Evolutionary conservation across 108 stramenopile genomes (phyloP), one percentile per base, ranked within the genome.

Genomic region (Skeletonema grethae): DNA sequence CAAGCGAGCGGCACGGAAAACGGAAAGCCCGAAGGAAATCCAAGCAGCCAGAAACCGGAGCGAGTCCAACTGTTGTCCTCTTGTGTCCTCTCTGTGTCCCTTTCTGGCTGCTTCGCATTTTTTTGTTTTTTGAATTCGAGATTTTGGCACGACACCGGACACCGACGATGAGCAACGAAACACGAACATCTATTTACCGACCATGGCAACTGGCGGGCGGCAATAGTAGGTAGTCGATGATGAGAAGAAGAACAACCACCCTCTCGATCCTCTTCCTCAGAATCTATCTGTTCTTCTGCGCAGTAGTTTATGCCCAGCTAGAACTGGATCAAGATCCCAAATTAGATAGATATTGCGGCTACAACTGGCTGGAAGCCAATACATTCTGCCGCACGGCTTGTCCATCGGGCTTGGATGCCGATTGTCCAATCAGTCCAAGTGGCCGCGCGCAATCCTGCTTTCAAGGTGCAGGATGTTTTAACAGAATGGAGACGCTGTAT

Each of bases 321-420:
- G 46, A 48, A 48, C n/a, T 48, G 6, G 46, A 48, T 18, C 46
- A 48, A 20, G 46, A 48, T 48, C 46, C 46, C 16, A 48, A 18
- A 48, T 20, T 48, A 13, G 76, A 77, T 57, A 55, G 36, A 24
- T 77, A 70, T 55, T 77, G 76, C 65, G 76, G 76, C 31, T 55
- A 29, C 25, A 45, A 43, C 34, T 77, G 76, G 76, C 39, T 41
- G 5, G 76, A 77, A 48, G 76, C 76, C 15, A 70, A 70, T 30
- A 2, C 7, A 6, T 35, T 35, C 20, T 77, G 76, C 32, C 13
- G 10, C 18, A 9, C 59, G 13, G 61, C 43, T 7, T 72, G 71
- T 24, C 71, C 71, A 2, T 72, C 71, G 9, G 71, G 71, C 10
- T 9, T 22, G 5, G 62, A 72, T 32, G 45, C 7, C 8, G 71